Evolutionary conservation across 371 early-diverging fungal species (phyloP).

Genomic region (Blakeslea trispora): DNA sequence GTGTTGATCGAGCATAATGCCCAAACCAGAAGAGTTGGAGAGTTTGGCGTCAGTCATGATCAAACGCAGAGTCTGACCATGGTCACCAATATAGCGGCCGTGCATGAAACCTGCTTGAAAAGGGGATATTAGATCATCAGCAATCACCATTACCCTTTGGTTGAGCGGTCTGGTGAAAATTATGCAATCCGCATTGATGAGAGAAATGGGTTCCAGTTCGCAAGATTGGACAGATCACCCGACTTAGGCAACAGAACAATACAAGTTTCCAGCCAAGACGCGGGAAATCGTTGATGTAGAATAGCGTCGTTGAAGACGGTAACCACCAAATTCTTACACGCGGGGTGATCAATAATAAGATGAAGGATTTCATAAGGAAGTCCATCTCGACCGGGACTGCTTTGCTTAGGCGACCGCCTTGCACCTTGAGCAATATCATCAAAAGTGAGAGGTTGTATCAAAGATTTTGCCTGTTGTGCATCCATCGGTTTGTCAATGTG

Average conservation of each 20-base stretch:
- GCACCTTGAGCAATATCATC: too few species aligned
- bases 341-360: too few species aligned
- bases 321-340: too few species aligned
- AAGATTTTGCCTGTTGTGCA: too few species aligned
- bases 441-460: too few species aligned
- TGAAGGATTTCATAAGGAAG: too few species aligned
- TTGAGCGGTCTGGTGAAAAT: constrained; percentile 24
- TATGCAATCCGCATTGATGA: constrained; percentile 22
- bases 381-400: too few species aligned
- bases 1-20: constrained; percentile 26
- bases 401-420: too few species aligned
- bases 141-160: background rate
- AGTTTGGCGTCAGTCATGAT: constrained; percentile 1
- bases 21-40: background rate
- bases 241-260: constrained; percentile 13
- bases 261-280: constrained; percentile 7
- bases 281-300: too few species aligned
- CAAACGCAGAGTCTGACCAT: constrained; percentile 9
- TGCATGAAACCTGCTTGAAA: constrained; percentile 25
- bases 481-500: too few species aligned
- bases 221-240: constrained; percentile 5
- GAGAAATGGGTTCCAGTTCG: constrained; percentile 29
- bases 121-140: constrained; percentile 4
- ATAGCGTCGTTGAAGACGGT: too few species aligned
- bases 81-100: constrained; percentile 16